Evolutionary conservation across 164 flowering plant genomes (phyloP).

Genomic region (Paratinospora sagittata): DNA sequence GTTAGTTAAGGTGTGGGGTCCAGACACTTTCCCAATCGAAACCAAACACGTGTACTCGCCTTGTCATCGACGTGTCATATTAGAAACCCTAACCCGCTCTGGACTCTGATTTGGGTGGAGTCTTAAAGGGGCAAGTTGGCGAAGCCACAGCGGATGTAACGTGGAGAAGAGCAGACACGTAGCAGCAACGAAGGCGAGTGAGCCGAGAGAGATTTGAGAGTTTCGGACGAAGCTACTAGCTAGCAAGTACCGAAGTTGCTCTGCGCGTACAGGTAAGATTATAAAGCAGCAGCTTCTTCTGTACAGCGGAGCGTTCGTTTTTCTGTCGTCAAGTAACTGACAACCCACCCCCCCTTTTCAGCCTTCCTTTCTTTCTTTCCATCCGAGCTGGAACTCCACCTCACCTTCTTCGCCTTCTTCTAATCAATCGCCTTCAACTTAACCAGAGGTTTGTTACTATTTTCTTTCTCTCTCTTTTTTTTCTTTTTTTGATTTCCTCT

Average conservation of each 20-base stretch:
- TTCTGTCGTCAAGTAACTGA: background rate
- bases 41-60: background rate
- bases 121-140: background rate
- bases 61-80: background rate
- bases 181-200: background rate
- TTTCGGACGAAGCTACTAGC: too few relatives aligned
- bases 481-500: background rate
- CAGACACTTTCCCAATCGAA: background rate
- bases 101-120: background rate
- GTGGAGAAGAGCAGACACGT: slow-evolving; percentile 2
- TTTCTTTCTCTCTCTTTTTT: background rate
- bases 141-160: background rate
- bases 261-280: background rate
- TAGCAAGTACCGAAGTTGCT: background rate
- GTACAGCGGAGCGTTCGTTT: background rate
- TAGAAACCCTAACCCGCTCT: background rate
- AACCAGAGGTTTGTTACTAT: slow-evolving; percentile 30
- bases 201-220: background rate
- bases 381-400: slow-evolving; percentile 38
- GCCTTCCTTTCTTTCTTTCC: background rate
- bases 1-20: background rate
- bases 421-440: too few relatives aligned
- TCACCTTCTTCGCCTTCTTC: slow-evolving; percentile 20
- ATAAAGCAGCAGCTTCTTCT: background rate
- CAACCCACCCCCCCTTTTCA: background rate